Evolutionary conservation across 2,329 filamentous ascomycete genomes (phyloP).

Genomic region (Ophiocordyceps camponoti-floridani): DNA sequence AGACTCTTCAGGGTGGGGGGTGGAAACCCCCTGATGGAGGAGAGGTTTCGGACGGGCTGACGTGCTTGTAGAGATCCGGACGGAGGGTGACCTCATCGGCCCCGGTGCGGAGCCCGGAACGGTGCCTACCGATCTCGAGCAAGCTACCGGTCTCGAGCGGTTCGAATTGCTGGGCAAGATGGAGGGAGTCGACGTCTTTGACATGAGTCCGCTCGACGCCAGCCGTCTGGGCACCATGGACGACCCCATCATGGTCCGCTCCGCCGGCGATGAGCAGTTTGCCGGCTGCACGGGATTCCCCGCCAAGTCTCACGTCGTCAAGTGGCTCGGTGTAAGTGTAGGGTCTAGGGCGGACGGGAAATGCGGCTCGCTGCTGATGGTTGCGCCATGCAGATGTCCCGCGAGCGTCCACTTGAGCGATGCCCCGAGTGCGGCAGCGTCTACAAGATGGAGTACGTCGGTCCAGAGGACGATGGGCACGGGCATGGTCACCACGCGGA

Average conservation of each 20-base stretch:
- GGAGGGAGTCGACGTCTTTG: slow-evolving; percentile 94
- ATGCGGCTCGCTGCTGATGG: slow-evolving; percentile 1
- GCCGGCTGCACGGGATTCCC: slow-evolving; percentile 89
- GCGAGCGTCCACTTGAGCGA: slow-evolving; percentile 79
- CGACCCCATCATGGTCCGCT: slow-evolving; percentile 78
- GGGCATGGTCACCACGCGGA: slow-evolving; percentile 28
- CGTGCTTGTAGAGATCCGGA: slow-evolving; percentile 53
- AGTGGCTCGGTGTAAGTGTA: slow-evolving; percentile 73
- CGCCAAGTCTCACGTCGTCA: slow-evolving; percentile 75
- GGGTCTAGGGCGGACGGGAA: not conserved
- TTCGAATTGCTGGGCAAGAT: slow-evolving; percentile 98
- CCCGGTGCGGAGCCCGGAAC: slow-evolving; percentile 69
- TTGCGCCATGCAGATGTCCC: slow-evolving; percentile 45
- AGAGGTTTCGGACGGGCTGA: not conserved
- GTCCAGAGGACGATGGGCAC: slow-evolving; percentile 58
- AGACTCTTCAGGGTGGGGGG: slow-evolving; percentile 28
- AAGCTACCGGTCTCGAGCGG: slow-evolving; percentile 94
- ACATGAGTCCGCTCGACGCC: slow-evolving; percentile 91
- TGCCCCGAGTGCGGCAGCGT: slow-evolving; percentile 94
- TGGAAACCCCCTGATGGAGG: not conserved
- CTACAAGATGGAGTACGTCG: slow-evolving; percentile 96
- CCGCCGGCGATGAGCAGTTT: slow-evolving; percentile 91
- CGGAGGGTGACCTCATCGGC: slow-evolving; percentile 63
- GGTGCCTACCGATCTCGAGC: slow-evolving; percentile 85
- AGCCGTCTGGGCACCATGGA: slow-evolving; percentile 82